A percentile compares a stretch with the other conserved stretches of the same genome.
Conservation (phyloP, 2,329 filamentous ascomycete species). For the Botrytis galanthina region DNA sequence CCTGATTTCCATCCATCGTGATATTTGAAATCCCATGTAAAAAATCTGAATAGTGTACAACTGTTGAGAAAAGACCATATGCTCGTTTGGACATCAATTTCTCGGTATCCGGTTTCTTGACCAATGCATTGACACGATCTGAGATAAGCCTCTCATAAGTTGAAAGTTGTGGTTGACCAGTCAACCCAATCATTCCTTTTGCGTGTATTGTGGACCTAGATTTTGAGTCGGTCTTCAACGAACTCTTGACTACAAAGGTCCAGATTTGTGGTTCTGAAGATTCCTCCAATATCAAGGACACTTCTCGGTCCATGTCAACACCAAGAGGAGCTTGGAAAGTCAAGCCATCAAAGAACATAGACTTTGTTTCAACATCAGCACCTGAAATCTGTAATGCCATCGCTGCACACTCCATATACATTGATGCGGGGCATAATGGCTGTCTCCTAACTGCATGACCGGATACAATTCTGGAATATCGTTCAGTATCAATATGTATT, state of each 20-base stretch:
- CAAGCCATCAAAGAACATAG: neutral
- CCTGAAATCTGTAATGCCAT: neutral
- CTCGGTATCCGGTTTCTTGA: neutral
- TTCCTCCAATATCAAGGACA: neutral
- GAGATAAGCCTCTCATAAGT: slow-evolving; percentile 2
- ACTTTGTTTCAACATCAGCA: neutral
- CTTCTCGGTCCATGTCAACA: neutral
- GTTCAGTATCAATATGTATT: neutral
- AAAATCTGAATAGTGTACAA: slow-evolving; percentile 7
- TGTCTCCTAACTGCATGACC: slow-evolving; percentile 1
- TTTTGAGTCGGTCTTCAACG: neutral
- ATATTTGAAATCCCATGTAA: slow-evolving; percentile 6
- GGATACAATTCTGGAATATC: neutral
- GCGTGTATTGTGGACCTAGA: neutral
- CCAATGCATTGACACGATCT: neutral
- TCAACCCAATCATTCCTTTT: neutral
- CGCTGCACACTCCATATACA: slow-evolving; percentile 16
- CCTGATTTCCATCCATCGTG: neutral
- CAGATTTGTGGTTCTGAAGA: neutral
- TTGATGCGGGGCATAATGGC: slow-evolving; percentile 10
- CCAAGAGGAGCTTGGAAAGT: slow-evolving; percentile 14
- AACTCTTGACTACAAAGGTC: slow-evolving; percentile 12
- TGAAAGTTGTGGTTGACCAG: neutral
- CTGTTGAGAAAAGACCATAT: slow-evolving; percentile 6
- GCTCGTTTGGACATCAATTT: slow-evolving; percentile 17